Evolutionary conservation across 2,329 filamentous ascomycete genomes (phyloP).

Genomic region (Dactylellina sp.): DNA sequence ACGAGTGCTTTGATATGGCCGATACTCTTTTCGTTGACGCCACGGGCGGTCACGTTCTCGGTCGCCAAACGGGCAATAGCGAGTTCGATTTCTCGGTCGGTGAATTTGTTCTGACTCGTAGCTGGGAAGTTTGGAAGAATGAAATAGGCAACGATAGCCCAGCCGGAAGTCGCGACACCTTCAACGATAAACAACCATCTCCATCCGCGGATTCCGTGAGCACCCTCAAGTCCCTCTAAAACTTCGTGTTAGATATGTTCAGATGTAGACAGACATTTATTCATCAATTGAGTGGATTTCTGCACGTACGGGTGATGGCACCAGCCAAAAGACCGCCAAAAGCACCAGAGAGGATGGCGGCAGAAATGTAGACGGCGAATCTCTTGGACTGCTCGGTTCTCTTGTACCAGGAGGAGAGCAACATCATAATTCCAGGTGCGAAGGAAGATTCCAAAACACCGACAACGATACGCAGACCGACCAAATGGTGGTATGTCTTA

Average conservation of each 20-base stretch:
- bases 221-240: constrained; percentile 64
- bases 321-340: constrained; percentile 67
- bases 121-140: constrained; percentile 68
- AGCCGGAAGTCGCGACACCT: constrained; percentile 65
- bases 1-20: constrained; percentile 63
- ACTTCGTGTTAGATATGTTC: constrained; percentile 3
- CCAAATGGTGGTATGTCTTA: constrained; percentile 66
- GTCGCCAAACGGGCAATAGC: constrained; percentile 66
- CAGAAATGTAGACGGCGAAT: constrained; percentile 71
- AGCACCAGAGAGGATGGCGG: constrained; percentile 69
- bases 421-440: constrained; percentile 69
- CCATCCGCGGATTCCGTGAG: constrained; percentile 67
- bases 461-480: constrained; percentile 69
- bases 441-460: constrained; percentile 70
- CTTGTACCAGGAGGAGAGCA: constrained; percentile 72
- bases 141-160: constrained; percentile 65
- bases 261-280: not conserved
- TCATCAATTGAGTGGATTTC: too few species aligned
- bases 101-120: constrained; percentile 65
- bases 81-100: constrained; percentile 63
- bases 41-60: constrained; percentile 64
- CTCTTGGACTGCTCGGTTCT: constrained; percentile 71
- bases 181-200: constrained; percentile 68
- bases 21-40: constrained; percentile 59
- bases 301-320: constrained; percentile 65